Base-by-base conservation (phyloP, 2,329 filamentous ascomycete genomes). In the Teratosphaeria pseudoeucalypti region DNA sequence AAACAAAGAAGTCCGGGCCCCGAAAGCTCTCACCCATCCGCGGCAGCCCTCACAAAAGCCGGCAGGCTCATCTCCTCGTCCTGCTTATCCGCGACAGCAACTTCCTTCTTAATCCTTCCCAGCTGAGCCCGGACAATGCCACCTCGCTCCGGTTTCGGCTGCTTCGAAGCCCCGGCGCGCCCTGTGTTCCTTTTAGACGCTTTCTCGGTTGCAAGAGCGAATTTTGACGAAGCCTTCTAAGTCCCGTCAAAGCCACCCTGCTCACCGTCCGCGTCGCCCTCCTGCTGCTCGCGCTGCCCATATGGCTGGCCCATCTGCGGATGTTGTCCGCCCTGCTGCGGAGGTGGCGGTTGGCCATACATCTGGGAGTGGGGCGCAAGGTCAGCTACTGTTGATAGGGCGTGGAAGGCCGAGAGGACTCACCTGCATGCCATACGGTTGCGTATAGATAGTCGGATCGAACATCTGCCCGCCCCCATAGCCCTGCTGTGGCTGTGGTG, bases 391-490 rank as follows among this genome's bases (percentile, higher is more conserved):
- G 23, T 56, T 37, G n/a, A 9, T 55, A 34, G 14, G 11, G 11
- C 5, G 11, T 16, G n/a, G 14, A 19, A 6, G 19, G 19, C 7
- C 7, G 4, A 7, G 29, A 32, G 29, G 5, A 32, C 29, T 63
- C 9, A 16, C 43, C 19, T n/a, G 16, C 67, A 70, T 70, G 1
- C 61, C 61, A 59, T 71, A 70, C 57, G 63, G 65, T 11, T 58
- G 57, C 34, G 56, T 63, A 55, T 97, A 97, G 81, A 96, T 96
- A 64, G 84, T 85, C 63, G 90, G 86, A 59, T 86, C 82, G 70
- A 91, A 96, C 82, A 96, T 95, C 56, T 72, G 74, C 66, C 89
- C 87, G 54, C 88, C 83, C 69, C 94, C 90, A 14, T 86, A 88
- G 54, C 84, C 81, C 12, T 88, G 87, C 65, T 90, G 89, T 60